Base-by-base conservation (phyloP, 306 rosid species). In the Cajanus cajan region DNA sequence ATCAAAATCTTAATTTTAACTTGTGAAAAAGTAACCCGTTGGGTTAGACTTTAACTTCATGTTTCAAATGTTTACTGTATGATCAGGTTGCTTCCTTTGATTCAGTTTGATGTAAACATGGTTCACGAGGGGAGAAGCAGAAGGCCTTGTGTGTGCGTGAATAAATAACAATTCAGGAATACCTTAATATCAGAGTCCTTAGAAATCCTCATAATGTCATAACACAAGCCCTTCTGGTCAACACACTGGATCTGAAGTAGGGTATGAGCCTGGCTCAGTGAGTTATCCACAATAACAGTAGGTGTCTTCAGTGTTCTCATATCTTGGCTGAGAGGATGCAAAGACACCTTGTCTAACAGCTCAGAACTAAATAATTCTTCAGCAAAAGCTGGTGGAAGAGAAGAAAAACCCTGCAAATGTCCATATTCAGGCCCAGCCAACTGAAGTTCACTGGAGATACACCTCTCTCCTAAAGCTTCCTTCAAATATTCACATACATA, bases 371-470 rank as follows among this genome's bases (percentile, higher is more conserved):
- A 88, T 65, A 93, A 68, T 55, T 93, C 93, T 25, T 93, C 93
- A 24, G 90, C 89, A 81, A 89, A 82, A 52, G 87, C 86, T 4
- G 93, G 86, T 22, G 93, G 90, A 88, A 93, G 92, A 78, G 93
- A 87, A 73, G 93, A 87, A 71, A 81, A 81, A 16, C 97, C 90
- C 83, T 88, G 89, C 78, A 90, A 39, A 12, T 87, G 85, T 83
- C 87, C 90, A 55, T 85, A 93, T 82, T 93, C 98, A 36, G 98
- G 97, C 33, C 98, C 98, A 15, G 98, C 97, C 77, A 91, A 80
- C 87, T 93, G 94, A 82, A 93, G 83, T 78, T 93, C 98, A 81
- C 90, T 86, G 65, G 93, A 88, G 72, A 91, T 87, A 68, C 91
- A 90, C 74, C 43, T 78, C 71, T 90, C 90, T 78, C 95, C 93